Percentiles rank a stretch among this genome's conserved stretches.
phyloP scores from a whole-genome alignment of 805 yeast genomes.

The Wickerhamomyces chambardii region DNA sequence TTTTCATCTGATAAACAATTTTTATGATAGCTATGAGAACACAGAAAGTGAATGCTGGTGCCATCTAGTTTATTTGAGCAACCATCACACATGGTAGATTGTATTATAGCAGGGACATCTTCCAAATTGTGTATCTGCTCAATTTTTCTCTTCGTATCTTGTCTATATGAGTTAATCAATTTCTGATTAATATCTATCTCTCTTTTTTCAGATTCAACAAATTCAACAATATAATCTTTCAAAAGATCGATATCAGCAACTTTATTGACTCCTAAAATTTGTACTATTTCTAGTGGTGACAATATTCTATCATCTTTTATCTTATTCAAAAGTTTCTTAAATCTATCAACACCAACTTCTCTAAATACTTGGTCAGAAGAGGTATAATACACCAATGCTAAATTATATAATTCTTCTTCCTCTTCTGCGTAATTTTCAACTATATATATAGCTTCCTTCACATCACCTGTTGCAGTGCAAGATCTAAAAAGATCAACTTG shows the following conservation, averaged over 20 bases:
- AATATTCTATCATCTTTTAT: constrained; percentile 44
- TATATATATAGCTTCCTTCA: constrained; percentile 45
- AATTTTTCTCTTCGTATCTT: constrained; percentile 51
- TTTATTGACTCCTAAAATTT: constrained; percentile 51
- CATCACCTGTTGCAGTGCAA: constrained; percentile 47
- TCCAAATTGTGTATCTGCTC: constrained; percentile 41
- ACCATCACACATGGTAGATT: constrained; percentile 16
- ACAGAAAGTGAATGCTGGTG: constrained; percentile 78
- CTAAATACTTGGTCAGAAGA: constrained; percentile 43
- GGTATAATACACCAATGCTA: constrained; percentile 55
- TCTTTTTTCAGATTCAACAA: constrained; percentile 45
- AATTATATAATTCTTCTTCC: constrained; percentile 56
- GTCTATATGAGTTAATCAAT: constrained; percentile 57
- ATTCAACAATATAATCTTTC: constrained; percentile 55
- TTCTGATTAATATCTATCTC: constrained; percentile 65
- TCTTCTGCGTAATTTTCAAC: constrained; percentile 49
- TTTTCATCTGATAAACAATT: constrained; percentile 55
- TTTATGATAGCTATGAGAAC: constrained; percentile 82
- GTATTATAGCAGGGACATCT: constrained; percentile 27
- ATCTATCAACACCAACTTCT: constrained; percentile 40
- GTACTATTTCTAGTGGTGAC: constrained; percentile 73
- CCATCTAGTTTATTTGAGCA: constrained; percentile 43
- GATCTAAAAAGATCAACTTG: constrained; percentile 57
- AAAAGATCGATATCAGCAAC: constrained; percentile 66
- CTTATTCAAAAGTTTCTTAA: constrained; percentile 38